Evolutionary conservation across 805 yeast species (phyloP).

Genomic region (Metschnikowia shivogae): DNA sequence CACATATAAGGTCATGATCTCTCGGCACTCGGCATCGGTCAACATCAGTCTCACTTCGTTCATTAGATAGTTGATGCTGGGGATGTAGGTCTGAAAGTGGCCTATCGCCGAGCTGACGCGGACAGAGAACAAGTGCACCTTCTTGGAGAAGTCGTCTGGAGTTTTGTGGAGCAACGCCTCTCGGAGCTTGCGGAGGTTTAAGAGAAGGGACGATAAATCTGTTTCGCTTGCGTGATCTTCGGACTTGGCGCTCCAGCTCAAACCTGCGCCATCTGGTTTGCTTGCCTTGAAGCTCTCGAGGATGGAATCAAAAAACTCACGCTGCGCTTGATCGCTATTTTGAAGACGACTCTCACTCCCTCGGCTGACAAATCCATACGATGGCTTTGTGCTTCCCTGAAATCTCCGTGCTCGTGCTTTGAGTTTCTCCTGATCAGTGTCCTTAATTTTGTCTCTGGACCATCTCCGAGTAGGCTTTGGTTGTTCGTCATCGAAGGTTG

Average conservation of each 20-base stretch:
- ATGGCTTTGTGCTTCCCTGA: background rate
- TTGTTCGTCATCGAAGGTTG: background rate
- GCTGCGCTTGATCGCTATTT: constrained; percentile 39
- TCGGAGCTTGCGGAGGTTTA: constrained; percentile 45
- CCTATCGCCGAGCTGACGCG: constrained; percentile 43
- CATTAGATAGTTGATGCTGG: constrained; percentile 45
- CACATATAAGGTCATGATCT: constrained; percentile 38
- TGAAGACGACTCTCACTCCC: constrained; percentile 53
- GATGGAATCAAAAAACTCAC: constrained; percentile 36
- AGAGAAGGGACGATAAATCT: constrained; percentile 16
- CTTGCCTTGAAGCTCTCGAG: constrained; percentile 15
- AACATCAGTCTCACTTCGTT: constrained; percentile 22
- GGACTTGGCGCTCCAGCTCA: background rate
- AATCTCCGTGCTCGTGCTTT: background rate
- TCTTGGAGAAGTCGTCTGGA: constrained; percentile 37
- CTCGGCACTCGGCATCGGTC: constrained; percentile 30
- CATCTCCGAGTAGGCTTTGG: background rate
- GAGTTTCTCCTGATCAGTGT: background rate
- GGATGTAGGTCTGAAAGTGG: constrained; percentile 52
- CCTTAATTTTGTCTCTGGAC: constrained; percentile 1
- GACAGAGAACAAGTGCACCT: constrained; percentile 48
- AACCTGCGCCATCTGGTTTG: background rate
- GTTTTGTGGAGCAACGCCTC: constrained; percentile 46
- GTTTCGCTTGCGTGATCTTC: background rate
- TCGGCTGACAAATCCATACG: constrained; percentile 55